Evolutionary conservation across 2,329 filamentous ascomycete genomes (phyloP).

Genomic region (Talaromyces albobiverticillius): DNA sequence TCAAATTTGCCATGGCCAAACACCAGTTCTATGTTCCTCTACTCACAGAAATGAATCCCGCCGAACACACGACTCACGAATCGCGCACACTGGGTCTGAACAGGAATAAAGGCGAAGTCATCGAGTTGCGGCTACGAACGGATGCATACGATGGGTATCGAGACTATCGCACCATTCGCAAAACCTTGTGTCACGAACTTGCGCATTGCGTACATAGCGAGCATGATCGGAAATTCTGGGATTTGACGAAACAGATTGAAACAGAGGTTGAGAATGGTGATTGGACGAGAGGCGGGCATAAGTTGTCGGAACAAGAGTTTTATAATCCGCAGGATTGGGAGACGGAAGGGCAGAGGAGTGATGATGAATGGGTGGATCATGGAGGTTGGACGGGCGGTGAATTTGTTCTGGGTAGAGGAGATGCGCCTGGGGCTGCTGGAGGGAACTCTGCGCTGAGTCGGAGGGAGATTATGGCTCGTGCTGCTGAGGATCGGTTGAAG

Average conservation of each 20-base stretch:
- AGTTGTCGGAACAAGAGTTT: conserved; percentile 58
- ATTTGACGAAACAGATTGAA: conserved; percentile 82
- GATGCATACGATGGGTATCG: conserved; percentile 92
- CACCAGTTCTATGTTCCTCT: conserved; percentile 82
- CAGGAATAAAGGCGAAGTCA: conserved; percentile 80
- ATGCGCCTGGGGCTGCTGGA: background rate
- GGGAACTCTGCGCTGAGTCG: conserved; percentile 50
- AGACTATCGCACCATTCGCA: conserved; percentile 86
- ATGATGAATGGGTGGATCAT: conserved; percentile 61
- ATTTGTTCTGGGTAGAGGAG: conserved; percentile 61
- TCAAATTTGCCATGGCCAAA: conserved; percentile 76
- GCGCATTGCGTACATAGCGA: conserved; percentile 85
- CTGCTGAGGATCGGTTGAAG: conserved; percentile 65
- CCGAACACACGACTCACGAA: conserved; percentile 78
- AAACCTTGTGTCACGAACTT: conserved; percentile 91
- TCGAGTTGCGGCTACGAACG: conserved; percentile 85
- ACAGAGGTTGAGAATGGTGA: conserved; percentile 77
- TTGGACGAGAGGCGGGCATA: conserved; percentile 69
- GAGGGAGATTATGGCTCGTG: conserved; percentile 71
- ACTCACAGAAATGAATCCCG: conserved; percentile 93
- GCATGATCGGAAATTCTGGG: conserved; percentile 88
- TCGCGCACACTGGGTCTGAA: conserved; percentile 82
- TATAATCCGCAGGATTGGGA: conserved; percentile 58
- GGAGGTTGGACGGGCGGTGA: conserved; percentile 77
- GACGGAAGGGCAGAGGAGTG: conserved; percentile 48